Base-by-base conservation (phyloP, 2,329 filamentous ascomycete genomes). In the Arthrinium phaeospermum region DNA sequence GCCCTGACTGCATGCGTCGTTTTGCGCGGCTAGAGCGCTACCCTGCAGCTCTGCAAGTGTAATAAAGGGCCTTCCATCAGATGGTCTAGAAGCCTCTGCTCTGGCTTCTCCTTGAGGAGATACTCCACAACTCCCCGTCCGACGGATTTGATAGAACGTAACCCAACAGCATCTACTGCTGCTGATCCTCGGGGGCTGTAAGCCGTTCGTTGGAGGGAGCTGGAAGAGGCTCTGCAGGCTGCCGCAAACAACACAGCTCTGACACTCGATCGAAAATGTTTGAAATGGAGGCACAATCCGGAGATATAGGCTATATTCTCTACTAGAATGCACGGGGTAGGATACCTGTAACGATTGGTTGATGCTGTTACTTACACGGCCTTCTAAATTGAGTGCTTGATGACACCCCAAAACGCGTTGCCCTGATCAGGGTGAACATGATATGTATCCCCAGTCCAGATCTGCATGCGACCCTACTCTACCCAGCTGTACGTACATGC, bases 381-480 rank as follows among this genome's bases (percentile, higher is more conserved):
- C 57, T 64, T 64, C 57, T 64, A 64, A 10, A 41, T 64, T 41
- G 57, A 41, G 57, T 64, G 34, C 30, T 34, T 41, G 34, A 64
- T 64, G 30, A 41, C 30, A 64, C 57, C 57, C 30, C 57, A 64
- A 34, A 22, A 64, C 57, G 34, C 34, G 57, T 41, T 64, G 57
- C 57, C 30, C 57, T 37, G 57, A 64, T 37, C 57, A 41, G 19
- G 34, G 34, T 64, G 57, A 64, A 64, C 19, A 64, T 64, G 53
- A 37, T 61, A 19, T 61, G 53, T 37, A 37, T 41, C 34, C 57
- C 57, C 34, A 64, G 57, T 64, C 57, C 57, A 64, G 30, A 64
- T 64, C 30, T 64, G 57, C 57, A 41, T 64, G 57, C 57, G 34
- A 64, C 57, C 57, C 57, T 64, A 64, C 57, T 57, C 37, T 41